These are phyloP conservation scores for Arthrobotrys iridis DNA, from an alignment of 2,329 filamentous ascomycete genomes.

Conservation along the genomic window DNA sequence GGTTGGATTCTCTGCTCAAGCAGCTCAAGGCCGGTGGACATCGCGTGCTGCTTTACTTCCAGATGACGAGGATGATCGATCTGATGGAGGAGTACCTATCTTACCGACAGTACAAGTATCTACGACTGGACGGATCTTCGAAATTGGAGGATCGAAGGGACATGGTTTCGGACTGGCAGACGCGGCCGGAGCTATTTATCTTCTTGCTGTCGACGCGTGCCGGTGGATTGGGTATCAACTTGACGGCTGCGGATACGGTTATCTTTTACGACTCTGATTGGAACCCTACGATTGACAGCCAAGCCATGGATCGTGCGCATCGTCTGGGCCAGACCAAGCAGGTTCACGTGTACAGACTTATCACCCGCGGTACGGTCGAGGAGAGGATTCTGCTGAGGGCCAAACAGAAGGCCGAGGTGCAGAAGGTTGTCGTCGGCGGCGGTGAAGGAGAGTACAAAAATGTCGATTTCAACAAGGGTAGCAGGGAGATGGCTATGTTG, in stretches of 20 bases:
- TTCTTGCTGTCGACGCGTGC: constrained; percentile 96
- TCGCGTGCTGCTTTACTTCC: constrained; percentile 96
- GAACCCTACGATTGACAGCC: constrained; percentile 98
- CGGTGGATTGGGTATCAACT: constrained; percentile 96
- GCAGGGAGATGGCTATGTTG: constrained; percentile 97
- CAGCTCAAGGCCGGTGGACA: constrained; percentile 91
- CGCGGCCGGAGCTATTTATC: constrained; percentile 91
- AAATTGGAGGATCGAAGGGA: constrained; percentile 97
- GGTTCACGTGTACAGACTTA: constrained; percentile 96
- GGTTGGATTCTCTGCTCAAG: constrained; percentile 85
- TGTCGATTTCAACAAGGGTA: constrained; percentile 94
- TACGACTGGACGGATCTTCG: constrained; percentile 92
- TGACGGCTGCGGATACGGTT: constrained; percentile 95
- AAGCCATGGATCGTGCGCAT: constrained; percentile 99
- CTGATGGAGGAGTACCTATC: constrained; percentile 99
- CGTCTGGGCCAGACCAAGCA: constrained; percentile 91
- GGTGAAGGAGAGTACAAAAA: constrained; percentile 72
- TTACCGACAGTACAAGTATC: constrained; percentile 99
- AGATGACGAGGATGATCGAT: constrained; percentile 99
- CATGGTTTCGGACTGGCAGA: constrained; percentile 96
- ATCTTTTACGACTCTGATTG: constrained; percentile 99
- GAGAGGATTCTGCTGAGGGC: constrained; percentile 97
- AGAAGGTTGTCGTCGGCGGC: constrained; percentile 94
- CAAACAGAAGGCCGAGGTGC: constrained; percentile 97
- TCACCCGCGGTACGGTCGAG: constrained; percentile 95